phyloP scores from a whole-genome alignment of 2,329 filamentous ascomycete species.

The Paecilomyces formosus region DNA sequence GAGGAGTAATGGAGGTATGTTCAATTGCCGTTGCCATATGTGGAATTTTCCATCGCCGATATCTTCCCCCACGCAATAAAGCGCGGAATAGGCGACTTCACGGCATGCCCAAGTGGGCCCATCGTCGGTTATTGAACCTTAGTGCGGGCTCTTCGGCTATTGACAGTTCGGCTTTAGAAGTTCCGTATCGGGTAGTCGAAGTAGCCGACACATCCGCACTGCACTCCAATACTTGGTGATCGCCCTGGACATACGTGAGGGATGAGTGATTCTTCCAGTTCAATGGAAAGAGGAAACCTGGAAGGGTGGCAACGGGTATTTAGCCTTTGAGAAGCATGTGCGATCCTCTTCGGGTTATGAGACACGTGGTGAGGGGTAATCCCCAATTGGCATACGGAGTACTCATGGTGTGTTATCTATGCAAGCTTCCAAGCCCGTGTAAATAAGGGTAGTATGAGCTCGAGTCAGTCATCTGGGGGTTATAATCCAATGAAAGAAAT shows the following conservation, averaged over 20 bases:
- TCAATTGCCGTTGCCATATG: not conserved
- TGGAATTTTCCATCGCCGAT: not conserved
- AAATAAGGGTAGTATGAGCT: no score
- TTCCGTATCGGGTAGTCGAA: not conserved
- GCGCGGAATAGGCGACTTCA: not conserved
- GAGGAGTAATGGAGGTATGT: not conserved
- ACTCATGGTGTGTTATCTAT: no score
- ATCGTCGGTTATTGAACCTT: not conserved
- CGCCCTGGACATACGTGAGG: no score
- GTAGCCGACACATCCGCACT: not conserved
- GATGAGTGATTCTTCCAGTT: not conserved
- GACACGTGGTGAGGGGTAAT: no score
- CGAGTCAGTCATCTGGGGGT: no score
- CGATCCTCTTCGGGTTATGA: no score
- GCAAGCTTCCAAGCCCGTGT: no score
- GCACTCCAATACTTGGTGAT: no score
- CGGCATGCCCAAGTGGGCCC: not conserved
- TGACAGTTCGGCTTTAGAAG: not conserved
- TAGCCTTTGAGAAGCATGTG: not conserved
- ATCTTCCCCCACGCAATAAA: not conserved
- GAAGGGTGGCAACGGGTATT: not conserved
- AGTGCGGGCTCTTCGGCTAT: not conserved
- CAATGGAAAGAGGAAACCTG: not conserved
- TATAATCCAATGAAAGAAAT: no score
- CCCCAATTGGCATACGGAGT: no score